These are phyloP conservation scores for Phaeolepiota aurea DNA, from an alignment of 768 basidiomycete species.

Conservation along the genomic window DNA sequence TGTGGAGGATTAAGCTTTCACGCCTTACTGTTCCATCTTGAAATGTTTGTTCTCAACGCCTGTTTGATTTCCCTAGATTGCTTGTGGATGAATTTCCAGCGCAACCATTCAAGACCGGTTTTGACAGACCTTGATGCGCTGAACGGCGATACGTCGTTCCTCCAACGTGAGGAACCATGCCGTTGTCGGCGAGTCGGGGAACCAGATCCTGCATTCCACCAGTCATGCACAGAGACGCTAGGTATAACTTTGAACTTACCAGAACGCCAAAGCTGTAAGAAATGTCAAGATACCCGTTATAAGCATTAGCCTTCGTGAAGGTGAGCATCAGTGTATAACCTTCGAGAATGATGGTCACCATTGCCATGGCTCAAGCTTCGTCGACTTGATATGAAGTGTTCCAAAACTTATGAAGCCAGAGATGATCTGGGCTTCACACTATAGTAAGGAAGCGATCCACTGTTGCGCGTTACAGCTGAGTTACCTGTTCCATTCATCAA, in stretches of 20 bases:
- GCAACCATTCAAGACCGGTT: no score
- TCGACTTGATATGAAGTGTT: constrained; percentile 48
- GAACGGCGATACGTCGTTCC: constrained; percentile 58
- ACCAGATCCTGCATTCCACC: constrained; percentile 53
- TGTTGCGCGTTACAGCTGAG: no score
- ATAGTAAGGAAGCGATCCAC: neutral
- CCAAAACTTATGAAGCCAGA: constrained; percentile 65
- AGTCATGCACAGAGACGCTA: no score
- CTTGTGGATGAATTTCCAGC: no score
- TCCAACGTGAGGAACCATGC: constrained; percentile 65
- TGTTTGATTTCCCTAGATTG: constrained; percentile 65
- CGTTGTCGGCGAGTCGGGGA: constrained; percentile 68
- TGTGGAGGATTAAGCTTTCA: no score
- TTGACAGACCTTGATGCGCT: constrained; percentile 46
- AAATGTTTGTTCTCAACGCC: constrained; percentile 79
- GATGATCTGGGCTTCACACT: constrained; percentile 56
- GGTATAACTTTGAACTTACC: no score
- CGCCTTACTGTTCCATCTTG: constrained; percentile 71
- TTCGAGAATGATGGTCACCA: constrained; percentile 31
- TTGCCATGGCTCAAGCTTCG: constrained; percentile 61
- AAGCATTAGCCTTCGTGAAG: constrained; percentile 48
- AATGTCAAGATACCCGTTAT: constrained; percentile 59
- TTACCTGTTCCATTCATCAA: constrained; percentile 69
- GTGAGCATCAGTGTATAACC: neutral
- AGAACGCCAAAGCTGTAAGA: constrained; percentile 41